Evolutionary conservation across 139 green algal species (phyloP), one percentile per base, ranked within the genome.

Genomic region (Haematococcus sp.): DNA sequence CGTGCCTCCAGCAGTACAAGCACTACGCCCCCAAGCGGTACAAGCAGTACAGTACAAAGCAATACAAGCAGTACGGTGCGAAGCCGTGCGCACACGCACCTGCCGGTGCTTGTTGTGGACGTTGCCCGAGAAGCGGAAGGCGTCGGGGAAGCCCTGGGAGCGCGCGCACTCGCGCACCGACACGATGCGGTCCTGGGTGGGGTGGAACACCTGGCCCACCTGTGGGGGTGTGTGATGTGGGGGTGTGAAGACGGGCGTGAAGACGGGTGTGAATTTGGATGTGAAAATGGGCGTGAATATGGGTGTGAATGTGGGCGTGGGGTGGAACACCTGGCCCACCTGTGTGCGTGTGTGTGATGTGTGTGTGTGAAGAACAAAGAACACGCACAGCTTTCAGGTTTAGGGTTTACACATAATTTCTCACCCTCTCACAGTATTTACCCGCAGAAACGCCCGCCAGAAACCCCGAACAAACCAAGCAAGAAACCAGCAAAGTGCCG

Each of bases 151-250:
- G 49, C 93, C 91, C 85, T 95, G 66, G 0, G 92, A 93, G n/a
- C 94, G 80, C 15, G 94, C 95, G 73, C 94, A 98, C 85, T 98
- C 94, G 25, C 94, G 80, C 52, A 98, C 94, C 1, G 81, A 91
- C 43, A 98, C 92, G 73, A 98, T 98, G 66, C 94, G 83, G 83
- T 98, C 91, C 88, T 98, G 94, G 11, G 90, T 78, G 1, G 94
- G 94, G 82, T 98, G 94, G 84, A 98, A 97, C 58, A 98, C 96
- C 89, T 97, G 94, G 20, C 94, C 94, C 67, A 94, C 88, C 68
- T 78, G 73, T 51, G 55, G 11, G 0, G 13, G 22, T 28, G 55
- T 63, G 55, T 63, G 55, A 55, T 55, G 46, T 23, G 46, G 46
- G 46, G 16, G 46, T 55, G 46, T 55, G 46, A 55, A 16, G 16